These are phyloP conservation scores for Bipolaris cookei DNA, from an alignment of 2,329 filamentous ascomycete species.

Conservation along the genomic window DNA sequence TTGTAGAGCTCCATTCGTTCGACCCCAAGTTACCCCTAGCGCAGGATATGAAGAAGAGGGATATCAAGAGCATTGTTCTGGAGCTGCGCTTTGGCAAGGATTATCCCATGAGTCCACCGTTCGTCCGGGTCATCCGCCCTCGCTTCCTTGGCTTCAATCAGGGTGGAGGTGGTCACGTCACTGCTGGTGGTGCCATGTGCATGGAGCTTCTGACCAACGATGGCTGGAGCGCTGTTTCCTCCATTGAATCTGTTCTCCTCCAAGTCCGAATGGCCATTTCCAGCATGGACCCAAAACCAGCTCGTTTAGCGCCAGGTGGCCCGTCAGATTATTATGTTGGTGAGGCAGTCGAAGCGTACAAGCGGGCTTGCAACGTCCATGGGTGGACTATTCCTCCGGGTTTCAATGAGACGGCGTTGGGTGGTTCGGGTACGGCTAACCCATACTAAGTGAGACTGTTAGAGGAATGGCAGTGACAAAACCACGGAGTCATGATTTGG, in stretches of 20 bases:
- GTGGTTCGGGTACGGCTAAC: constrained; percentile 23
- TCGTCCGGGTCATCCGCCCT: constrained; percentile 81
- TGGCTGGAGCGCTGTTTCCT: constrained; percentile 77
- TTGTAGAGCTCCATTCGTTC: constrained; percentile 87
- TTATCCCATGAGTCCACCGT: constrained; percentile 81
- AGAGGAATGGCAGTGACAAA: background rate
- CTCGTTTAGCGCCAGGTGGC: constrained; percentile 62
- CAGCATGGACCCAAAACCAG: constrained; percentile 71
- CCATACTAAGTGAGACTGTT: constrained; percentile 1
- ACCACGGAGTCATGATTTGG: background rate
- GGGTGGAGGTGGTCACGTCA: constrained; percentile 87
- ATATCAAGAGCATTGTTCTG: constrained; percentile 72
- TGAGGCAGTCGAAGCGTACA: constrained; percentile 77
- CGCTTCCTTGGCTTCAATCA: constrained; percentile 73
- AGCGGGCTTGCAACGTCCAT: constrained; percentile 70
- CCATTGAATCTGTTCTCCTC: constrained; percentile 79
- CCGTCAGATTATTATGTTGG: constrained; percentile 65
- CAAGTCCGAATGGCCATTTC: constrained; percentile 80
- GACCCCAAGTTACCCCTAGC: constrained; percentile 71
- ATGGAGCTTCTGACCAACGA: constrained; percentile 83
- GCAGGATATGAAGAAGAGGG: constrained; percentile 70
- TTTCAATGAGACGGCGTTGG: constrained; percentile 58
- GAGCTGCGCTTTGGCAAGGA: constrained; percentile 81
- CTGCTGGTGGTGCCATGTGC: constrained; percentile 79
- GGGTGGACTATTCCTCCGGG: constrained; percentile 75